Evolutionary conservation across 2,329 filamentous ascomycete species (phyloP).

Genomic region (Aspergillus arachidicola): DNA sequence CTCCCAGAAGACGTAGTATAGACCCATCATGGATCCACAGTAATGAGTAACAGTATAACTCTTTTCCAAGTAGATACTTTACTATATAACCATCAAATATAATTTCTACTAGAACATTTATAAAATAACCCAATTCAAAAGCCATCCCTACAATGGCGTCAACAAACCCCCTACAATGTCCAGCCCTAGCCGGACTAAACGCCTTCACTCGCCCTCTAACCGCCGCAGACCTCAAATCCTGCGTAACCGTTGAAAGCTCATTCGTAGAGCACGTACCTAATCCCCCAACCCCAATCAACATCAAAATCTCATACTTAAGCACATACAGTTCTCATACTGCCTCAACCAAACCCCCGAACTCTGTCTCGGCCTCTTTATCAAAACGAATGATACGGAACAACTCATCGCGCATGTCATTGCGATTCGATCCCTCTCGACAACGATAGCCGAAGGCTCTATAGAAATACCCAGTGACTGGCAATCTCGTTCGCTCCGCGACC

Average conservation of each 20-base stretch:
- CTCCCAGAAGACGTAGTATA: too few relatives aligned
- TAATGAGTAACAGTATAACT: not conserved
- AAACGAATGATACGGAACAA: not conserved
- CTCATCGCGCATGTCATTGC: not conserved
- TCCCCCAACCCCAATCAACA: not conserved
- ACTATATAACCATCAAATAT: too few relatives aligned
- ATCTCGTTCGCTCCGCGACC: not conserved
- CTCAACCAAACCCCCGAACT: conserved; percentile 1
- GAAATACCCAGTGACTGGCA: not conserved
- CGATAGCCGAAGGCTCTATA: not conserved
- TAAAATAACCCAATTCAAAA: too few relatives aligned
- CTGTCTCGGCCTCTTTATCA: conserved; percentile 3
- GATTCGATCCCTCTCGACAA: not conserved
- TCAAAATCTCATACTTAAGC: not conserved
- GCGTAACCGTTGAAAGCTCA: not conserved
- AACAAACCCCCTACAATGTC: not conserved
- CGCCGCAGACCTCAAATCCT: not conserved
- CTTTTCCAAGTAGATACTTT: not conserved
- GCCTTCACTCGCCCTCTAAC: conserved; percentile 3
- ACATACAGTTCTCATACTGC: not conserved
- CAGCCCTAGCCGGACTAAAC: not conserved
- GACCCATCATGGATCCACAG: not conserved
- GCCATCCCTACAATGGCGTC: not conserved
- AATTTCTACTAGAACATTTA: too few relatives aligned
- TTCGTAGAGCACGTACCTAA: not conserved